Conservation (phyloP, 805 yeast species). For the Metschnikowia kunwiensis region DNA sequence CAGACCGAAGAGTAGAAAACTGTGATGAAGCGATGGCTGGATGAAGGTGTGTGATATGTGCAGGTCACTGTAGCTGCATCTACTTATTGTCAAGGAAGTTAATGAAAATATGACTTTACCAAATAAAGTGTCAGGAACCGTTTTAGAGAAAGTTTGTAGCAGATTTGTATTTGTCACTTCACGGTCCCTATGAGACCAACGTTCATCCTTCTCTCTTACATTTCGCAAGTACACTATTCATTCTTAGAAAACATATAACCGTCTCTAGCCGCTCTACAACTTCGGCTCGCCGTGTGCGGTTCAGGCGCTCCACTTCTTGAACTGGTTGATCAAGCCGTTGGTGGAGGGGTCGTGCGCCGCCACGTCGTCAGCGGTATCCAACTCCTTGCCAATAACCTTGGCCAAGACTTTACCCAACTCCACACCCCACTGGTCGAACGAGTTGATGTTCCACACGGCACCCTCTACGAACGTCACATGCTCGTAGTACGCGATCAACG, state of each 20-base stretch:
- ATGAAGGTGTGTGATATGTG: background rate
- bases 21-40: background rate
- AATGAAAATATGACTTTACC: no score
- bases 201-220: no score
- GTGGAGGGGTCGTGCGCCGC: conserved; percentile 86
- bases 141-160: no score
- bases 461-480: conserved; percentile 97
- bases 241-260: no score
- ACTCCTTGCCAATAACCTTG: conserved; percentile 89
- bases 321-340: conserved; percentile 89
- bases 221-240: no score
- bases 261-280: no score
- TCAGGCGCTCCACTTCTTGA: conserved; percentile 70
- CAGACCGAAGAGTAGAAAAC: background rate
- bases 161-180: no score
- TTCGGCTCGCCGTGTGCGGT: background rate
- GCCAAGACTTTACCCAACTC: conserved; percentile 98
- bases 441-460: conserved; percentile 97
- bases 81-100: no score
- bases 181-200: background rate
- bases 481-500: conserved; percentile 96
- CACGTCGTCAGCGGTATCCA: conserved; percentile 57
- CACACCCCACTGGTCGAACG: conserved; percentile 99
- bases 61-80: no score
- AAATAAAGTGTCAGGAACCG: no score